Evolutionary conservation across 208 protist genomes (phyloP).

Genomic region (Trypanosoma caninum): DNA sequence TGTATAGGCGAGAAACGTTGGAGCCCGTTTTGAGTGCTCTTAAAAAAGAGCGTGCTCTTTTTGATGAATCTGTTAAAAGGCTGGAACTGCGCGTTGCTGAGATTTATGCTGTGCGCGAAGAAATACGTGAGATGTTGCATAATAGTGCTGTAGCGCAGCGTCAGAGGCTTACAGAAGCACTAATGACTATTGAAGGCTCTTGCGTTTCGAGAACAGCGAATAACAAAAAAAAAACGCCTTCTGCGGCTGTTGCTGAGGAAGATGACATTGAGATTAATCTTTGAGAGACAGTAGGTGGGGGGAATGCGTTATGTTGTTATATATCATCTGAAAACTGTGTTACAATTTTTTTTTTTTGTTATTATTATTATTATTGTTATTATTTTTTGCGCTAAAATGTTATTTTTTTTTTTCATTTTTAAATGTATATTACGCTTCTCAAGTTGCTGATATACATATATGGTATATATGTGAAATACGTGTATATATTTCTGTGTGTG

Average conservation of each 20-base stretch:
- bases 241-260: not conserved
- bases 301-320: too few relatives aligned
- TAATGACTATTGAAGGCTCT: conserved; percentile 12
- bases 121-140: conserved; percentile 49
- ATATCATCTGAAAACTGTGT: too few relatives aligned
- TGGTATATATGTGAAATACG: too few relatives aligned
- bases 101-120: conserved; percentile 57
- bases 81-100: conserved; percentile 61
- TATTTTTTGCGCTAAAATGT: conserved; percentile 8
- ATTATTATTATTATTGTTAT: too few relatives aligned
- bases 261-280: conserved; percentile 22
- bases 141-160: conserved; percentile 14
- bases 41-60: conserved; percentile 38
- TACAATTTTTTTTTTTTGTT: too few relatives aligned
- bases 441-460: too few relatives aligned
- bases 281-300: not conserved
- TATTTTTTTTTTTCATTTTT: conserved; percentile 18
- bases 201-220: not conserved
- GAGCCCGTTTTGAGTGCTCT: conserved; percentile 54
- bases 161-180: conserved; percentile 13
- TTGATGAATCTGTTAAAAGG: conserved; percentile 36
- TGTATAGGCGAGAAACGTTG: conserved; percentile 74
- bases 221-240: not conserved
- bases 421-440: too few relatives aligned
- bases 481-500: too few relatives aligned